Evolutionary conservation across 345 rosid species (phyloP).

Genomic region (Murraya koenigii): DNA sequence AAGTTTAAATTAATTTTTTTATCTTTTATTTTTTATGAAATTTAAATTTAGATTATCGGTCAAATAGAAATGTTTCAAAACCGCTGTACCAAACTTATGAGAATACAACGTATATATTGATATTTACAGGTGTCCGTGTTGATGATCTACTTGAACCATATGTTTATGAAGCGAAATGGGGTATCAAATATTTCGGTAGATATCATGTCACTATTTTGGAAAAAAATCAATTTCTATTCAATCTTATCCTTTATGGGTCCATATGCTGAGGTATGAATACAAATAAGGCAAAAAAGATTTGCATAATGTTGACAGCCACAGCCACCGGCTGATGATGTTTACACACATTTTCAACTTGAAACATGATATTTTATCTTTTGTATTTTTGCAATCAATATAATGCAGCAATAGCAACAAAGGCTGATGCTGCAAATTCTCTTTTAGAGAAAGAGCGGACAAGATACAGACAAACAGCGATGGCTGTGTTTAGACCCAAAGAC

Average conservation of each 20-base stretch:
- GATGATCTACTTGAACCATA: background rate
- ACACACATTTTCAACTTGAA: background rate
- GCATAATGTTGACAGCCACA: slow-evolving; percentile 30
- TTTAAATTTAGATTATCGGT: too few relatives aligned
- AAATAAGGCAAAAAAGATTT: background rate
- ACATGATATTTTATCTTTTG: background rate
- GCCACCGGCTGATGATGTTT: background rate
- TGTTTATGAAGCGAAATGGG: background rate
- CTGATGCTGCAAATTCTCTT: slow-evolving; percentile 10
- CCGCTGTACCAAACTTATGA: too few relatives aligned
- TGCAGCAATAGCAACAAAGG: background rate
- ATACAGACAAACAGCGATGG: background rate
- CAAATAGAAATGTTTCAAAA: too few relatives aligned
- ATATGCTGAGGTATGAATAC: slow-evolving; percentile 10
- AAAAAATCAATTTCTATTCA: slow-evolving; percentile 2
- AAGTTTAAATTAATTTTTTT: too few relatives aligned
- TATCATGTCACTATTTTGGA: slow-evolving; percentile 2
- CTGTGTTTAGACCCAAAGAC: slow-evolving; percentile 2
- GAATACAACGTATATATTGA: too few relatives aligned
- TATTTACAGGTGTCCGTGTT: too few relatives aligned
- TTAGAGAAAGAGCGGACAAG: background rate
- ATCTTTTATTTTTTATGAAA: too few relatives aligned
- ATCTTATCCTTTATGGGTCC: slow-evolving; percentile 21
- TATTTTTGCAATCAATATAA: background rate
- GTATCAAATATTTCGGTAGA: background rate